A percentile compares a stretch with the other conserved stretches of the same genome.
These are phyloP conservation scores for Leptosphaerulina australis DNA, from an alignment of 2,329 filamentous ascomycete genomes.

Conservation along the genomic window DNA sequence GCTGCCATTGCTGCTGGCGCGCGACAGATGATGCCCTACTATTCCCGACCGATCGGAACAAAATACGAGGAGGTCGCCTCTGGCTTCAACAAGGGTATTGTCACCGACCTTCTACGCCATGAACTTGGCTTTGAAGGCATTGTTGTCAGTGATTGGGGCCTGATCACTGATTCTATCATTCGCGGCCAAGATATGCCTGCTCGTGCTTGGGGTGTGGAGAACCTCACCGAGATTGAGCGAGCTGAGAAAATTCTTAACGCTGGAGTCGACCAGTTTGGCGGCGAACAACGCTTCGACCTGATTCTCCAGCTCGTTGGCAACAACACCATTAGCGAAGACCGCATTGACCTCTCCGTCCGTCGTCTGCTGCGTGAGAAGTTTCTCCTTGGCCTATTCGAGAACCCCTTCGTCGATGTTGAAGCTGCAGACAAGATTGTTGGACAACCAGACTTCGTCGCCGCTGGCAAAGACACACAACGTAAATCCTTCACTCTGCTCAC, in stretches of 20 bases:
- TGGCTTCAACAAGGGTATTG: conserved; percentile 59
- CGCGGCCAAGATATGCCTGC: conserved; percentile 55
- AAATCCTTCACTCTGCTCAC: conserved; percentile 47
- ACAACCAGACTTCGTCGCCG: conserved; percentile 51
- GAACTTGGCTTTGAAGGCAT: conserved; percentile 60
- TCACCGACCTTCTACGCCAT: conserved; percentile 57
- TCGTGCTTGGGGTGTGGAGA: conserved; percentile 59
- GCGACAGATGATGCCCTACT: conserved; percentile 61
- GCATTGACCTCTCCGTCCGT: conserved; percentile 56
- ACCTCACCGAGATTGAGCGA: conserved; percentile 52
- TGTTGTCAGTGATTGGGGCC: conserved; percentile 60
- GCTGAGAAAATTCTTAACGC: conserved; percentile 55
- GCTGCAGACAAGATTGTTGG: conserved; percentile 53
- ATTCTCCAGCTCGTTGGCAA: conserved; percentile 55
- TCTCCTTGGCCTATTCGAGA: conserved; percentile 58
- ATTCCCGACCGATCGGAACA: conserved; percentile 56
- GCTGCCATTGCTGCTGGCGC: conserved; percentile 58
- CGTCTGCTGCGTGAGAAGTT: conserved; percentile 60
- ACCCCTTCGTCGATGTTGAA: conserved; percentile 57
- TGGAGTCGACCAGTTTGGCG: conserved; percentile 61
- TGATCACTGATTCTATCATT: conserved; percentile 56
- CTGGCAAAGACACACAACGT: conserved; percentile 49
- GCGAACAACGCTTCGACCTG: conserved; percentile 57
- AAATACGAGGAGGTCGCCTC: conserved; percentile 57
- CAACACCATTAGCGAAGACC: conserved; percentile 51